phyloP scores from a whole-genome alignment of 176 grass and related monocot genomes.

The Puya raimondii region DNA sequence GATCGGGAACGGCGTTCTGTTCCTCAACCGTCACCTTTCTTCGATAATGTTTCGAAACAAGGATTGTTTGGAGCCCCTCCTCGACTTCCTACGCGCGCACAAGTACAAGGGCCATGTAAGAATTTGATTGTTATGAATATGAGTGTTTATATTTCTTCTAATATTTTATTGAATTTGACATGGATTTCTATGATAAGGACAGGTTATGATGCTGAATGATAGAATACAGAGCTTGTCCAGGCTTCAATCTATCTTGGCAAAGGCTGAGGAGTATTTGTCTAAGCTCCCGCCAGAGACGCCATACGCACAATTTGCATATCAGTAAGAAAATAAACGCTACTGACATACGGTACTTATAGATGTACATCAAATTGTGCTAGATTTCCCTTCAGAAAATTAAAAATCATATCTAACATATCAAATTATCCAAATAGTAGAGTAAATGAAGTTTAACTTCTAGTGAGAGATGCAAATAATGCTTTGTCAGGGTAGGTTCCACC shows the following conservation, averaged over 20 bases:
- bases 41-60: constrained; percentile 94
- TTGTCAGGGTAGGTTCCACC: no score
- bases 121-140: background rate
- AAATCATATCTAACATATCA: no score
- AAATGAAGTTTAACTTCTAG: no score
- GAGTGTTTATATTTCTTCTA: background rate
- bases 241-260: constrained; percentile 80
- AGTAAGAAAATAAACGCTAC: constrained; percentile 37
- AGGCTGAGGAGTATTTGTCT: constrained; percentile 71
- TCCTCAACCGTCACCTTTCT: constrained; percentile 85
- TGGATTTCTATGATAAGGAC: background rate
- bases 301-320: constrained; percentile 59
- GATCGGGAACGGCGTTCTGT: constrained; percentile 95
- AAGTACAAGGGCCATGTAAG: constrained; percentile 80
- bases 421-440: no score
- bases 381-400: background rate
- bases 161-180: background rate
- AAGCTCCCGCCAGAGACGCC: constrained; percentile 64
- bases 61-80: constrained; percentile 78
- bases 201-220: constrained; percentile 98
- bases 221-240: constrained; percentile 67
- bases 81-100: constrained; percentile 89
- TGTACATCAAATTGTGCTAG: background rate
- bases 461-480: no score
- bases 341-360: constrained; percentile 6